These are phyloP conservation scores for Gossypium thurberi DNA, from an alignment of 345 rosid genomes.

Conservation along the genomic window DNA sequence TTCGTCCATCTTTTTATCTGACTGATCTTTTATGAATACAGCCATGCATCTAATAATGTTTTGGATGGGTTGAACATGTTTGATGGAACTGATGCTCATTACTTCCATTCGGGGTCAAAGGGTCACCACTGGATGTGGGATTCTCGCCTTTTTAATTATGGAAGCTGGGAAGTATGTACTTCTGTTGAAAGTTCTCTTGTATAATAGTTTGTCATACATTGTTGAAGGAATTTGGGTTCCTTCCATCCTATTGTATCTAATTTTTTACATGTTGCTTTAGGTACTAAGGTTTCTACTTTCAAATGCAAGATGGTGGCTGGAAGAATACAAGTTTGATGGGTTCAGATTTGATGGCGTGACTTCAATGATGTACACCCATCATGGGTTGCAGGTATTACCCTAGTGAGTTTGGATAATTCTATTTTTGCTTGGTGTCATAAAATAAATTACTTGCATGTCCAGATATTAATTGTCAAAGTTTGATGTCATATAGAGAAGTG, in stretches of 20 bases:
- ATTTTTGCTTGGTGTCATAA: neutral
- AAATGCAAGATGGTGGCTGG: slow-evolving; percentile 99
- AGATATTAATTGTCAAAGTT: neutral
- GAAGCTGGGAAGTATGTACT: slow-evolving; percentile 89
- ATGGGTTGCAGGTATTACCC: slow-evolving; percentile 67
- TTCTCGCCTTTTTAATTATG: slow-evolving; percentile 94
- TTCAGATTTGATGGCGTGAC: slow-evolving; percentile 98
- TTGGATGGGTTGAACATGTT: slow-evolving; percentile 96
- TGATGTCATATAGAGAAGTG: neutral
- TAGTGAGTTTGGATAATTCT: slow-evolving; percentile 7
- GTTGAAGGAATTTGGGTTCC: slow-evolving; percentile 6
- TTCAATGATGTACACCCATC: slow-evolving; percentile 98
- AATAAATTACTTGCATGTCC: neutral
- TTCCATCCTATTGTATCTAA: slow-evolving; percentile 11
- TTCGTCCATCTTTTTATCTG: slow-evolving; percentile 6
- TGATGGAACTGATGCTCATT: slow-evolving; percentile 90
- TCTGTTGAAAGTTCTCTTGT: neutral
- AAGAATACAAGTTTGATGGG: slow-evolving; percentile 90
- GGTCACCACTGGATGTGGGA: slow-evolving; percentile 99
- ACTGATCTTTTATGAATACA: slow-evolving; percentile 24
- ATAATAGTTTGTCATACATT: slow-evolving; percentile 5
- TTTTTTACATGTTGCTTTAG: slow-evolving; percentile 29
- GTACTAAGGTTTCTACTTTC: slow-evolving; percentile 84
- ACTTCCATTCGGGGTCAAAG: slow-evolving; percentile 77
- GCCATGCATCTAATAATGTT: slow-evolving; percentile 87